phyloP scores from a whole-genome alignment of 108 stramenopile species.

The Skeletonema potamos region DNA sequence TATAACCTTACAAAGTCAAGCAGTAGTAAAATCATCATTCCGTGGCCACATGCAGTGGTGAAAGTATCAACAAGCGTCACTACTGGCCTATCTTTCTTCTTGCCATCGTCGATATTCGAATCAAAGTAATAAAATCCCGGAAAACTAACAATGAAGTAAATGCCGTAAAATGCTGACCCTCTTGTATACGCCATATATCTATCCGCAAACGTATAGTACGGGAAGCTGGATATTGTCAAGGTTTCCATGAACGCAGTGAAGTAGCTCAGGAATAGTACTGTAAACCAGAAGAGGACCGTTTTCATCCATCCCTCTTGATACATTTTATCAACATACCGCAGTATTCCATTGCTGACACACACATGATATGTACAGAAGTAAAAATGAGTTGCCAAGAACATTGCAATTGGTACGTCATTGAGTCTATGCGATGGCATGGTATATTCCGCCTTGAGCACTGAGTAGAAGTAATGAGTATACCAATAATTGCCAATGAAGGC shows the following conservation, averaged over 20 bases:
- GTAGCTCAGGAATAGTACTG: slow-evolving; percentile 74
- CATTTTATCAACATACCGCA: slow-evolving; percentile 74
- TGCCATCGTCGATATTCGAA: slow-evolving; percentile 53
- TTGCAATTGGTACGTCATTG: slow-evolving; percentile 95
- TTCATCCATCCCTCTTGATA: slow-evolving; percentile 50
- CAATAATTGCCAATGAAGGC: slow-evolving; percentile 98
- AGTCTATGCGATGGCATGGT: slow-evolving; percentile 92
- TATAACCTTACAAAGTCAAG: slow-evolving; percentile 91
- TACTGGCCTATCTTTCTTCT: slow-evolving; percentile 2
- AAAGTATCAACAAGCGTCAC: slow-evolving; percentile 75
- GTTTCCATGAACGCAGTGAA: slow-evolving; percentile 98
- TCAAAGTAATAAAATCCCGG: slow-evolving; percentile 91
- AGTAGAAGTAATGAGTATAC: slow-evolving; percentile 97
- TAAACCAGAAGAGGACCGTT: slow-evolving; percentile 41
- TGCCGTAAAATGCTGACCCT: slow-evolving; percentile 94
- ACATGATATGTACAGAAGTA: slow-evolving; percentile 97
- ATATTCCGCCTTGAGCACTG: slow-evolving; percentile 92
- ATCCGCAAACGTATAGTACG: slow-evolving; percentile 96
- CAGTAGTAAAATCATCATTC: slow-evolving; percentile 92
- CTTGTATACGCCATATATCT: slow-evolving; percentile 62
- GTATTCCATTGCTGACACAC: slow-evolving; percentile 82
- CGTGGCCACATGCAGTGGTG: slow-evolving; percentile 80
- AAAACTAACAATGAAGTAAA: slow-evolving; percentile 97
- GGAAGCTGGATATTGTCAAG: slow-evolving; percentile 92
- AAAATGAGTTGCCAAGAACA: slow-evolving; percentile 96